A percentile compares a stretch with the other conserved stretches of the same genome.
Conservation (phyloP, 495 filamentous ascomycete species). For the Penicillium cinerascens region DNA sequence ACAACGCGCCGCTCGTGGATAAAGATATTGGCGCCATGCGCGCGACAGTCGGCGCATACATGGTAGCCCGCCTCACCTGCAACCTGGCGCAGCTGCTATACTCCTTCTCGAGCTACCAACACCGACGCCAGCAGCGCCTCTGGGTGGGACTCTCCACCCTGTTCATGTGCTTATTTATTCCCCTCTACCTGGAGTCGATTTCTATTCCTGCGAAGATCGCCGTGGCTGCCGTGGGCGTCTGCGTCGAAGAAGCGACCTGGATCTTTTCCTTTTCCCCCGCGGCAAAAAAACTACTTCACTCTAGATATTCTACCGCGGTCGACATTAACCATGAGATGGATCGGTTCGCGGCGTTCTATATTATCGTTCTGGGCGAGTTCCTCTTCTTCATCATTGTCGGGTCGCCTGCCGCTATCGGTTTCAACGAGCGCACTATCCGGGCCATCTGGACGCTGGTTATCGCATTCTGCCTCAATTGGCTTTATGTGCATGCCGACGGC, state of each 20-base stretch:
- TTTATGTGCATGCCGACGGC: conserved; percentile 40
- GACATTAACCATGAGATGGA: conserved; percentile 48
- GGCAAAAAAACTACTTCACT: conserved; percentile 32
- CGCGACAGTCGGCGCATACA: conserved; percentile 38
- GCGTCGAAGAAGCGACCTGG: conserved; percentile 30
- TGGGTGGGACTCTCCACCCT: conserved; percentile 30
- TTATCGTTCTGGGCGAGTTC: conserved; percentile 49
- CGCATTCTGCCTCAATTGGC: conserved; percentile 45
- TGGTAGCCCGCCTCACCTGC: conserved; percentile 28
- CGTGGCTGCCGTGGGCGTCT: conserved; percentile 35
- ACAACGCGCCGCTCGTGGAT: conserved; percentile 43
- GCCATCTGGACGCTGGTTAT: conserved; percentile 44
- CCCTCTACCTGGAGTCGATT: conserved; percentile 35
- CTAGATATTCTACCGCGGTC: conserved; percentile 36
- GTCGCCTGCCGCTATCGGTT: conserved; percentile 33
- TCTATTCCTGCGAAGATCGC: conserved; percentile 37
- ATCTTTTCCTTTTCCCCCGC: conserved; percentile 33
- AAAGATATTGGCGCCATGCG: conserved; percentile 41
- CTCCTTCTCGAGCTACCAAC: conserved; percentile 37
- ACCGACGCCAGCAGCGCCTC: conserved; percentile 34
- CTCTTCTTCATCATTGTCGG: conserved; percentile 43
- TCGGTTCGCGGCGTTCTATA: conserved; percentile 47
- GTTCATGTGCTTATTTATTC: conserved; percentile 35
- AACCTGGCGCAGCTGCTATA: conserved; percentile 30
- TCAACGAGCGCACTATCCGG: conserved; percentile 33